Percentiles rank a stretch among this genome's conserved stretches.
Conservation (phyloP, 306 rosid genomes). For the Sicyos edulis region DNA sequence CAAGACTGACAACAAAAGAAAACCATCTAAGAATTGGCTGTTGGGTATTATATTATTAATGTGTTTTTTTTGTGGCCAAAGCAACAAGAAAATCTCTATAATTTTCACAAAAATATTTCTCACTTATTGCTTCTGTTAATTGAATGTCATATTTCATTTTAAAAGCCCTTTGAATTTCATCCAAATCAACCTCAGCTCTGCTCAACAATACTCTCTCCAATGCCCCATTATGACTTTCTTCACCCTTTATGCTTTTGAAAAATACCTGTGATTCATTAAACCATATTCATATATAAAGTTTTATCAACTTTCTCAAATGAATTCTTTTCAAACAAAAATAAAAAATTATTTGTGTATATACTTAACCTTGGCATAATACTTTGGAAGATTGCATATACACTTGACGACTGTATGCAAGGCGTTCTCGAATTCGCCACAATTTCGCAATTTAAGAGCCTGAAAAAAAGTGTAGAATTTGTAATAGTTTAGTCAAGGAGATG, state of each 20-base stretch:
- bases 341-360: not conserved
- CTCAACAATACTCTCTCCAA: conserved; percentile 39
- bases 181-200: conserved; percentile 58
- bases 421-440: conserved; percentile 42
- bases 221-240: conserved; percentile 26
- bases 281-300: not conserved
- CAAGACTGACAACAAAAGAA: not conserved
- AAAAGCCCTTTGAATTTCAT: conserved; percentile 43
- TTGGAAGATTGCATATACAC: conserved; percentile 46
- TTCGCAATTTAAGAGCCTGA: conserved; percentile 43
- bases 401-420: conserved; percentile 39
- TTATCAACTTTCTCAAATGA: not conserved
- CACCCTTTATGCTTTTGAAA: conserved; percentile 37
- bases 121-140: conserved; percentile 37
- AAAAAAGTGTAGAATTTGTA: not conserved
- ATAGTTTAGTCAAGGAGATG: not conserved
- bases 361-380: conserved; percentile 49
- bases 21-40: not conserved
- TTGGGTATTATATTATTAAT: not conserved
- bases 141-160: conserved; percentile 45
- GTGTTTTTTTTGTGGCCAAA: conserved; percentile 38
- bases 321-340: not conserved
- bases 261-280: conserved; percentile 41
- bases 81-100: conserved; percentile 51
- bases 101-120: conserved; percentile 34